Percentiles rank a stretch among this genome's conserved stretches.
phyloP scores from a whole-genome alignment of 768 basidiomycete genomes.

The Punctularia strigosozonata region DNA sequence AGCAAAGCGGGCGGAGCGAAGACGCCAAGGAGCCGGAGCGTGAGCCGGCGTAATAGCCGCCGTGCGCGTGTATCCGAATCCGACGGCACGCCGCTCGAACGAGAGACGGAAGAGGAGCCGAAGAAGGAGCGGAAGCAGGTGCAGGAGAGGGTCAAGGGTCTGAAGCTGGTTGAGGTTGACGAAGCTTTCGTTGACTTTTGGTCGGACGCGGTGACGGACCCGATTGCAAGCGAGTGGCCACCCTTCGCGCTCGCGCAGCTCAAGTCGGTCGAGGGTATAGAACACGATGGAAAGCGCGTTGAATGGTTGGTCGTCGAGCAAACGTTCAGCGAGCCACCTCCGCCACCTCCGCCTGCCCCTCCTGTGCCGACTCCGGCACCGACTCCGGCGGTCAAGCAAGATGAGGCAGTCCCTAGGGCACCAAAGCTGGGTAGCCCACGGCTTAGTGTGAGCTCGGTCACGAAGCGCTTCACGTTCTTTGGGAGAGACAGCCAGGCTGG shows the following conservation, averaged over 20 bases:
- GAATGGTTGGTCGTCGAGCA: conserved; percentile 68
- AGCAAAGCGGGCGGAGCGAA: conserved; percentile 20
- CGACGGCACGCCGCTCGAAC: conserved; percentile 2
- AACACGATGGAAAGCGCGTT: conserved; percentile 25
- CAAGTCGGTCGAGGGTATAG: conserved; percentile 19
- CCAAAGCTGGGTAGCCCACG: too few relatives aligned
- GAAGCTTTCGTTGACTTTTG: conserved; percentile 81
- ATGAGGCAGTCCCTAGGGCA: too few relatives aligned
- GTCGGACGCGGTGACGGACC: conserved; percentile 63
- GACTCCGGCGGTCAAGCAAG: neutral
- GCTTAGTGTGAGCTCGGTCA: conserved; percentile 16
- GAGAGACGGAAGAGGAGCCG: conserved; percentile 4
- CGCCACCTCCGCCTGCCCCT: conserved; percentile 15
- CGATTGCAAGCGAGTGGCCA: conserved; percentile 55
- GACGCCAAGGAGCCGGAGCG: conserved; percentile 15
- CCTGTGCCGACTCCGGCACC: conserved; percentile 6
- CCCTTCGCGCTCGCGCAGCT: conserved; percentile 62
- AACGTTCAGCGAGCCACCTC: conserved; percentile 28
- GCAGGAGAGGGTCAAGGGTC: conserved; percentile 28
- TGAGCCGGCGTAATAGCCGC: conserved; percentile 3
- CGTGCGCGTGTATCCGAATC: conserved; percentile 14
- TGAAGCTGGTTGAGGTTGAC: conserved; percentile 49
- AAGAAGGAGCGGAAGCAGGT: conserved; percentile 25
- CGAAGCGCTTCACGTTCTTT: conserved; percentile 59
- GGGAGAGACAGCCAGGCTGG: conserved; percentile 15